Conservation (phyloP, 192 early-diverging fungal genomes). For the Coemansia sp. region DNA sequence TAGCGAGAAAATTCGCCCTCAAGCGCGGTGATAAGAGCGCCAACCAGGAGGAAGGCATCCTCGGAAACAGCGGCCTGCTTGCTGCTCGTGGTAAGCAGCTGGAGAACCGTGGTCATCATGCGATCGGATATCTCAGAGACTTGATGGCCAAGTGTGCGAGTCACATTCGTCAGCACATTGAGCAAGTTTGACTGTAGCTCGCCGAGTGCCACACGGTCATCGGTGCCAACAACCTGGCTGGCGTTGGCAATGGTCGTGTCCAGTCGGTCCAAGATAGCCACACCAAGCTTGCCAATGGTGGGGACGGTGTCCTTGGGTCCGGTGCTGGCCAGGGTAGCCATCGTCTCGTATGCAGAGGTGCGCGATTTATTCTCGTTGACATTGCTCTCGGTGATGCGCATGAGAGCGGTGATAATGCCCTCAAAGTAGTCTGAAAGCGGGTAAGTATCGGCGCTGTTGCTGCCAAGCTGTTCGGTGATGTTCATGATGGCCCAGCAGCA, state of each 20-base stretch:
- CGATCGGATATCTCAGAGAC: slow-evolving; percentile 81
- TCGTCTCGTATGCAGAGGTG: slow-evolving; percentile 92
- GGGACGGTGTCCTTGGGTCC: slow-evolving; percentile 80
- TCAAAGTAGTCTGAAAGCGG: slow-evolving; percentile 87
- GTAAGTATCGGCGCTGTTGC: slow-evolving; percentile 65
- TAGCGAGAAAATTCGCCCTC: slow-evolving; percentile 89
- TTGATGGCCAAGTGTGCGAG: slow-evolving; percentile 78
- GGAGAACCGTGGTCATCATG: slow-evolving; percentile 87
- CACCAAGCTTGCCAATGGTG: slow-evolving; percentile 75
- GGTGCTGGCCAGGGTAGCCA: slow-evolving; percentile 77
- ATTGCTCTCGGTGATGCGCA: slow-evolving; percentile 74
- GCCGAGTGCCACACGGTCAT: slow-evolving; percentile 80
- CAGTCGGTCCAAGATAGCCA: slow-evolving; percentile 78
- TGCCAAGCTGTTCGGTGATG: slow-evolving; percentile 83
- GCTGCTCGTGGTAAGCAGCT: slow-evolving; percentile 70
- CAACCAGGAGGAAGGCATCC: slow-evolving; percentile 91
- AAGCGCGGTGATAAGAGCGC: slow-evolving; percentile 79
- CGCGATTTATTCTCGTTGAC: slow-evolving; percentile 86
- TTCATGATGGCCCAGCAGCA: slow-evolving; percentile 98
- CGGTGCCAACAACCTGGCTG: slow-evolving; percentile 78
- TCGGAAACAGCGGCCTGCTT: slow-evolving; percentile 87
- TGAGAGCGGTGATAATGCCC: slow-evolving; percentile 73
- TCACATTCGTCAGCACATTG: slow-evolving; percentile 84
- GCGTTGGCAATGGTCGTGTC: slow-evolving; percentile 75
- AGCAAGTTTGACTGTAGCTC: slow-evolving; percentile 95